Conservation (phyloP, 1,284 basidiomycete species). For the Pseudozyma tsukubaensis region DNA sequence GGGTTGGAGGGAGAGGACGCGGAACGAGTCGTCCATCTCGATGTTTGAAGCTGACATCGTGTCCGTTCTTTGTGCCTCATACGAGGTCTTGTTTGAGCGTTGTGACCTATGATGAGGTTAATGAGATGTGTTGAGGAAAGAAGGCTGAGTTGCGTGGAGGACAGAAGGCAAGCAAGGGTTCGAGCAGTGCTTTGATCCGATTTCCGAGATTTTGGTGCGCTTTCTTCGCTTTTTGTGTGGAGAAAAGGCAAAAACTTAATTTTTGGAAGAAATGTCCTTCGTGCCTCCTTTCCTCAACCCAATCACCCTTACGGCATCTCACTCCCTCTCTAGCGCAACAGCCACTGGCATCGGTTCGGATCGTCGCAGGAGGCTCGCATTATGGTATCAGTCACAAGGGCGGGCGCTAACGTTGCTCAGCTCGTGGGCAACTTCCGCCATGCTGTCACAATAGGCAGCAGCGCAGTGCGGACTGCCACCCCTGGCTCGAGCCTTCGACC, state of each 20-base stretch:
- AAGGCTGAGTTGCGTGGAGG: conserved; percentile 16
- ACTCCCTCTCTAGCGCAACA: not conserved
- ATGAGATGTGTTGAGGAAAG: not conserved
- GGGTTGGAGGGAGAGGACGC: conserved; percentile 75
- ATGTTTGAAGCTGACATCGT: conserved; percentile 23
- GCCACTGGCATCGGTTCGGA: not conserved
- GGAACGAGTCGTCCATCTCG: conserved; percentile 53
- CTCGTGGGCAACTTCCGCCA: conserved; percentile 3
- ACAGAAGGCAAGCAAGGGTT: not conserved
- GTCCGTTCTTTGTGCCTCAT: not conserved
- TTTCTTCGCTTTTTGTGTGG: conserved; percentile 20
- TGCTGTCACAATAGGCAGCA: not conserved
- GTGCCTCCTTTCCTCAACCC: not conserved
- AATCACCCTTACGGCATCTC: not conserved
- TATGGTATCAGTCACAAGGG: conserved; percentile 16
- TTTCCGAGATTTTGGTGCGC: conserved; percentile 17
- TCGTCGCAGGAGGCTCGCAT: not conserved
- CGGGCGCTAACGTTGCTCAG: conserved; percentile 1
- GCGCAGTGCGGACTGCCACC: not conserved
- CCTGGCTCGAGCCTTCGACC: not conserved
- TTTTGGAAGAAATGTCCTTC: not conserved
- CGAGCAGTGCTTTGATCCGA: conserved; percentile 13
- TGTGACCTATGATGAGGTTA: not conserved
- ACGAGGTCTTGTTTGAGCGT: not conserved
- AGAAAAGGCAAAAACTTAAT: conserved; percentile 17